Evolutionary conservation across 768 basidiomycete species (phyloP), one percentile per base, ranked within the genome.

Genomic region (Leccinum fibrillosum): DNA sequence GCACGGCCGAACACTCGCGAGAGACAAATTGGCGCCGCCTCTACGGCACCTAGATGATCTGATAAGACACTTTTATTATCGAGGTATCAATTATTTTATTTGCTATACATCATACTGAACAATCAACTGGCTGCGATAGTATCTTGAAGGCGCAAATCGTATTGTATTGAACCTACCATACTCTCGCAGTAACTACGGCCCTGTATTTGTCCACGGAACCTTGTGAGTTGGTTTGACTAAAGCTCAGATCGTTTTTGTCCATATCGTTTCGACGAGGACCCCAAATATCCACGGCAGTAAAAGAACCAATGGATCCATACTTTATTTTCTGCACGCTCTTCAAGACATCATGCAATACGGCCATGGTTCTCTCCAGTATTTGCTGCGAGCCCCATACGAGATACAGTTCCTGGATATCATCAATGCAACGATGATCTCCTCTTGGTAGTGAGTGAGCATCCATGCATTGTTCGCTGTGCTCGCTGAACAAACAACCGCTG

Each of bases 61-160:
- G 88, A 90, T 66, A 86, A 89, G 69, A 73, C 62, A 73, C 15
- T 90, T 87, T 69, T 72, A 89, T 1, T 80, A 86, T 59, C 74
- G 84, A 85, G 72, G 84, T 65, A 52, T 13, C 77, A 7, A 2
- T 13, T 17, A 21, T 25, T 13, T 19, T 54, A 4, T 12, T 35
- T 17, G 1, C 6, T 30, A 17, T 55, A 13, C n/a, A 25, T 25
- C 44, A 7, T 17, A 10, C 55, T 62, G 10, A 61, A 28, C 6
- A 3, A 37, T 10, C 12, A 4, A 28, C n/a, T 32, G 5, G 66
- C n/a, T 55, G 59, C 1, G 64, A 53, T 49, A 62, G 65, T 26
- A 61, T 61, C 0, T 57, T 61, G 1, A 53, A 66, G 49, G 57
- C 59, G 1, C 65, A 66, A 11, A 54, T 61, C 60, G 2, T 66